phyloP scores from a whole-genome alignment of 2,329 filamentous ascomycete species.

The Zasmidium angulare region DNA sequence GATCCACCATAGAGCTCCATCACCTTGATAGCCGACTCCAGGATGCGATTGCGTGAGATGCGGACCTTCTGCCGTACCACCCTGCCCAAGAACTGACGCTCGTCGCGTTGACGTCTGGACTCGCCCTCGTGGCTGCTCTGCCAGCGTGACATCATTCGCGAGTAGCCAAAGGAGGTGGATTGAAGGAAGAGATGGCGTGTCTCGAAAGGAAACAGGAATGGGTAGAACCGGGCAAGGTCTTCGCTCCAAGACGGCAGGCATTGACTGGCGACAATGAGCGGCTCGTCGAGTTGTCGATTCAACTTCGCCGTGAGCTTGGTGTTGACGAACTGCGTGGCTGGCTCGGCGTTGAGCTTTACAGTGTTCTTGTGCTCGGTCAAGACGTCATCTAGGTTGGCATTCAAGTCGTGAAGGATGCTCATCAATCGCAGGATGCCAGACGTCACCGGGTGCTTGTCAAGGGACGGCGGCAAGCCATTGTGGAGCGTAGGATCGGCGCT shows the following conservation, averaged over 20 bases:
- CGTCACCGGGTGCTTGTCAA: slow-evolving; percentile 80
- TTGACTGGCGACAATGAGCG: slow-evolving; percentile 93
- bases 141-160: slow-evolving; percentile 95
- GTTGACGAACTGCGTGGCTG: slow-evolving; percentile 92
- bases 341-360: slow-evolving; percentile 73
- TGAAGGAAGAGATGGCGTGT: slow-evolving; percentile 95
- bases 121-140: slow-evolving; percentile 89
- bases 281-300: slow-evolving; percentile 94
- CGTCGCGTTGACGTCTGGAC: slow-evolving; percentile 75
- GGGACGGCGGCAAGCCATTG: slow-evolving; percentile 70
- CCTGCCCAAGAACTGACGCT: slow-evolving; percentile 85
- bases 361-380: slow-evolving; percentile 67
- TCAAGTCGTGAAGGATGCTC: slow-evolving; percentile 87
- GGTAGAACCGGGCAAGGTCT: slow-evolving; percentile 87
- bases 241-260: slow-evolving; percentile 96
- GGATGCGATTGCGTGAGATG: slow-evolving; percentile 88
- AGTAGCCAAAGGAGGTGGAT: slow-evolving; percentile 97
- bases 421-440: slow-evolving; percentile 84
- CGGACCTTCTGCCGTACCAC: slow-evolving; percentile 97
- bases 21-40: slow-evolving; percentile 95
- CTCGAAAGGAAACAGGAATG: slow-evolving; percentile 97
- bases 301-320: slow-evolving; percentile 97
- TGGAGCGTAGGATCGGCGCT: slow-evolving; percentile 49
- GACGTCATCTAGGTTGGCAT: slow-evolving; percentile 90
- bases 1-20: slow-evolving; percentile 99